Conservation (phyloP, 2,329 filamentous ascomycete genomes). For the Phyllosticta ampelicida region DNA sequence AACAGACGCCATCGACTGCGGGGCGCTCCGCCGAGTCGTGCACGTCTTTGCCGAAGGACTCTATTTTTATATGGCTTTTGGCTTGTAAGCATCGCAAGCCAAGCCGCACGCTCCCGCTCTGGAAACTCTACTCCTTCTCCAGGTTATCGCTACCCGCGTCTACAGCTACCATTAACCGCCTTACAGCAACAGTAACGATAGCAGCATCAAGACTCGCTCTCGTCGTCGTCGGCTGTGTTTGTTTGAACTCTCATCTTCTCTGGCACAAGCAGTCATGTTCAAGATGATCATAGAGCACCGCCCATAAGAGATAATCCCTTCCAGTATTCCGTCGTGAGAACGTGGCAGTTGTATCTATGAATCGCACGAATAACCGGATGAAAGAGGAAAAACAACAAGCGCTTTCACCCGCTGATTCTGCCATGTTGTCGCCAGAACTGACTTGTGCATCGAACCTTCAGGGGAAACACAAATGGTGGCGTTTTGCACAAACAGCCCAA, state of each 20-base stretch:
- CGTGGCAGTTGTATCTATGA: background rate
- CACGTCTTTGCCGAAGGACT: background rate
- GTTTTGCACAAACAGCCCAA: background rate
- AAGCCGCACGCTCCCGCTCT: background rate
- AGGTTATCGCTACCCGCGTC: background rate
- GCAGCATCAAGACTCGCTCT: background rate
- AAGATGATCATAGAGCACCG: too few species aligned
- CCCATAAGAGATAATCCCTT: too few species aligned
- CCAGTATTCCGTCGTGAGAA: too few species aligned
- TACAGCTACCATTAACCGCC: background rate
- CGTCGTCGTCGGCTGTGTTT: too few species aligned
- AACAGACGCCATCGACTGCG: background rate
- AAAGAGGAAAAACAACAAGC: background rate
- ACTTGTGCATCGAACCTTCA: background rate
- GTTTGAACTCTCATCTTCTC: too few species aligned
- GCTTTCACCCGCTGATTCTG: background rate
- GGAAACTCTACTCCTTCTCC: background rate
- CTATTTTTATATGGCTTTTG: background rate
- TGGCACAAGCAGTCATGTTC: too few species aligned
- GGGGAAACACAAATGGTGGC: background rate
- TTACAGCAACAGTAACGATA: background rate
- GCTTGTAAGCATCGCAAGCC: background rate
- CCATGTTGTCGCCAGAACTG: background rate
- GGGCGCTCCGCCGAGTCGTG: background rate
- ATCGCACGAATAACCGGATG: background rate